A percentile compares a stretch with the other conserved stretches of the same genome.
Conservation (phyloP, 1,284 basidiomycete genomes). For the Trichosporon sp. region DNA sequence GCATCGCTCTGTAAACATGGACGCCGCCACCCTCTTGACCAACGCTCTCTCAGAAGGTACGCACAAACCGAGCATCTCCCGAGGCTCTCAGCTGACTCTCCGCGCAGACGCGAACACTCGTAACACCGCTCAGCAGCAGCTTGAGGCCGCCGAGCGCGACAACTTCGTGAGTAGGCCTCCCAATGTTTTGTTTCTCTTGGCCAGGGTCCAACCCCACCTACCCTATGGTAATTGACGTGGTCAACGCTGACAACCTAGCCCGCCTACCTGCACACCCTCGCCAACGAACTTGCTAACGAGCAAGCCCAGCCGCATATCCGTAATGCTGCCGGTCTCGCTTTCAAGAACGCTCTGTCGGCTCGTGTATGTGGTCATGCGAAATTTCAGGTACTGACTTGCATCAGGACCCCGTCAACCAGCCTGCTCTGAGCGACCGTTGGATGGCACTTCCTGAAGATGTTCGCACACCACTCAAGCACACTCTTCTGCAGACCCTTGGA, state of each 20-base stretch:
- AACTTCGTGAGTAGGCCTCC: constrained; percentile 69
- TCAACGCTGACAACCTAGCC: constrained; percentile 61
- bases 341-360: constrained; percentile 94
- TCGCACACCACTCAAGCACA: constrained; percentile 83
- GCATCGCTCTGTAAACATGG: constrained; percentile 64
- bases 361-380: constrained; percentile 64
- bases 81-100: constrained; percentile 32
- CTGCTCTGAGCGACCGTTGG: constrained; percentile 79
- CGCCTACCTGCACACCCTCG: constrained; percentile 85
- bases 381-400: constrained; percentile 20
- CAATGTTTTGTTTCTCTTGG: constrained; percentile 16
- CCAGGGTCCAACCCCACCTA: constrained; percentile 16
- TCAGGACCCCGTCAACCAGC: constrained; percentile 77
- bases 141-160: constrained; percentile 78
- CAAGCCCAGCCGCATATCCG: constrained; percentile 72
- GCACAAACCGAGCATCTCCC: constrained; percentile 48
- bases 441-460: constrained; percentile 69
- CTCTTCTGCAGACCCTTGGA: constrained; percentile 78
- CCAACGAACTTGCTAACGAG: constrained; percentile 77
- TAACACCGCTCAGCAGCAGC: constrained; percentile 82
- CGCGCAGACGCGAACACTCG: constrained; percentile 75
- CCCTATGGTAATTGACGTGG: constrained; percentile 15
- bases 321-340: constrained; percentile 90
- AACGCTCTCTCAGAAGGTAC: constrained; percentile 86
- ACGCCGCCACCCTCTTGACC: constrained; percentile 81